A percentile compares a stretch with the other conserved stretches of the same genome.
Conservation (phyloP, 2,329 filamentous ascomycete species). For the Xylariaceae sp. region DNA sequence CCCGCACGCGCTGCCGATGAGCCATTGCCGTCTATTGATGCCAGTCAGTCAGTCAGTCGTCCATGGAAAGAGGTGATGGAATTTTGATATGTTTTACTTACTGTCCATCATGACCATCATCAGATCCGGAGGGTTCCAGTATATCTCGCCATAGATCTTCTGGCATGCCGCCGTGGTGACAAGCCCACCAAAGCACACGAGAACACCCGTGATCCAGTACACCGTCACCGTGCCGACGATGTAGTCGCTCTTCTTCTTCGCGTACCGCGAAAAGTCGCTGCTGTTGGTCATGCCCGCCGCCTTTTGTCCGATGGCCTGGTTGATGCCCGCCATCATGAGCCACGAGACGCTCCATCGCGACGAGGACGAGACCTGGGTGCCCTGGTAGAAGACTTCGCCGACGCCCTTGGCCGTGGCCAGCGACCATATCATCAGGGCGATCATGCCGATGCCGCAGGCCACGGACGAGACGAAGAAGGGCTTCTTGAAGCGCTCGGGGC, state of each 20-base stretch:
- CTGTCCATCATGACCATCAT: conserved; percentile 37
- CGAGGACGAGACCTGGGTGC: conserved; percentile 26
- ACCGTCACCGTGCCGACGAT: conserved; percentile 31
- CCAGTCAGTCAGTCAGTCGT: not conserved
- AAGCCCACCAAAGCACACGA: conserved; percentile 35
- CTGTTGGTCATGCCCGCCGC: conserved; percentile 29
- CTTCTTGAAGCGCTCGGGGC: conserved; percentile 41
- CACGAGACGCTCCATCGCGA: conserved; percentile 34
- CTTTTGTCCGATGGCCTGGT: conserved; percentile 34
- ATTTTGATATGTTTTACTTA: not conserved
- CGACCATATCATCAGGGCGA: conserved; percentile 43
- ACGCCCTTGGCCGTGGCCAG: conserved; percentile 37
- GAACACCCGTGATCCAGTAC: conserved; percentile 31
- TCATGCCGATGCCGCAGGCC: conserved; percentile 41
- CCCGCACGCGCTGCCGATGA: conserved; percentile 22
- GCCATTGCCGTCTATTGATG: conserved; percentile 27
- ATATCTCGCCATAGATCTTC: conserved; percentile 37
- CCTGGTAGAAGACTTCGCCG: conserved; percentile 36
- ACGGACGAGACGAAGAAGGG: conserved; percentile 38
- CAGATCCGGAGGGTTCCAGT: conserved; percentile 40
- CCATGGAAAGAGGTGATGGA: not conserved
- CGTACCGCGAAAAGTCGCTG: conserved; percentile 39
- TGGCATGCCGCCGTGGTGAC: conserved; percentile 38
- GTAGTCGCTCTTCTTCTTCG: conserved; percentile 28
- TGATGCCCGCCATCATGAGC: conserved; percentile 40